Conservation (phyloP, 768 basidiomycete genomes). For the Kondoa malvinella region DNA sequence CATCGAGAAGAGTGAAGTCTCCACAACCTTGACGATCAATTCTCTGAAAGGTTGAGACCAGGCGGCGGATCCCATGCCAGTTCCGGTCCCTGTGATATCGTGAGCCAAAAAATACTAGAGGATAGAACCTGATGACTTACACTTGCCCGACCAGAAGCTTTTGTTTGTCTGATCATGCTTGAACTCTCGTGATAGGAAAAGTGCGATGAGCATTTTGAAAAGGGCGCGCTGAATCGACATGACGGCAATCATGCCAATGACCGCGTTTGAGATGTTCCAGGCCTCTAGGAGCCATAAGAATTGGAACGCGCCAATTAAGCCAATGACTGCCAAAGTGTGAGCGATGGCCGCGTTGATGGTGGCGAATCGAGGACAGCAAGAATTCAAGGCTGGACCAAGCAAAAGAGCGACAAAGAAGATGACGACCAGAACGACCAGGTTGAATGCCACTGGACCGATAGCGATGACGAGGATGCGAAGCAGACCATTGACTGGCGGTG, state of each 20-base stretch:
- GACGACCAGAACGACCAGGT: constrained; percentile 67
- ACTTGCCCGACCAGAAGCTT: constrained; percentile 97
- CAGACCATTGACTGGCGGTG: constrained; percentile 56
- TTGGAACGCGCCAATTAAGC: constrained; percentile 72
- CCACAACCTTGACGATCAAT: constrained; percentile 93
- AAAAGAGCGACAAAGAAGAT: constrained; percentile 80
- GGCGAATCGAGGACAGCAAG: constrained; percentile 51
- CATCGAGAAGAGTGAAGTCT: constrained; percentile 84
- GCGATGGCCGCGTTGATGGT: constrained; percentile 81
- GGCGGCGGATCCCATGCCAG: constrained; percentile 71
- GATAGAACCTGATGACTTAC: too few relatives aligned
- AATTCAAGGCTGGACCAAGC: constrained; percentile 76
- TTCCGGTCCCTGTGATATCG: constrained; percentile 53
- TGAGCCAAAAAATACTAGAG: neutral
- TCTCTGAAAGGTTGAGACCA: constrained; percentile 98
- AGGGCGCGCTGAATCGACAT: constrained; percentile 81
- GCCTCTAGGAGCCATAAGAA: constrained; percentile 78
- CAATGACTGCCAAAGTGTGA: constrained; percentile 62
- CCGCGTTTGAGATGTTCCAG: constrained; percentile 81
- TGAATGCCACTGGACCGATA: constrained; percentile 88
- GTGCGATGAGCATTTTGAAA: constrained; percentile 82
- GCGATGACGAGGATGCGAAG: constrained; percentile 86
- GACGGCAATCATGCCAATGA: constrained; percentile 78
- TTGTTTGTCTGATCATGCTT: constrained; percentile 98
- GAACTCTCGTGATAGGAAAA: constrained; percentile 91